phyloP scores from a whole-genome alignment of 306 rosid genomes.

The Malus asiatica region DNA sequence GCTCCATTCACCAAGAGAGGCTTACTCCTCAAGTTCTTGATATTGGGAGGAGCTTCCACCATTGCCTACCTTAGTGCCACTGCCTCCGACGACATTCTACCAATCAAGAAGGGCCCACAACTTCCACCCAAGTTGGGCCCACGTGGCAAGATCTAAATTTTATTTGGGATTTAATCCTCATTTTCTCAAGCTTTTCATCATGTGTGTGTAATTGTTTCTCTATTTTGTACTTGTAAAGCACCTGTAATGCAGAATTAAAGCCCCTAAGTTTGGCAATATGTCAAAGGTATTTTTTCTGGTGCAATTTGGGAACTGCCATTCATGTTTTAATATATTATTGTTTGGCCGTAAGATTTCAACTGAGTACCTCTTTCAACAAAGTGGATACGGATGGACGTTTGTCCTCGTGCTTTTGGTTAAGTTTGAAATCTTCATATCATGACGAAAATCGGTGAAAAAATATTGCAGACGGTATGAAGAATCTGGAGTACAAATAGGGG shows the following conservation, averaged over 20 bases:
- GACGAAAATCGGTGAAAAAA: neutral
- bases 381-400: too few relatives aligned
- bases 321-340: neutral
- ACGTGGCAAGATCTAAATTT: constrained; percentile 80
- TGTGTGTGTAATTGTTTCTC: constrained; percentile 20
- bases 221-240: constrained; percentile 41
- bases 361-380: too few relatives aligned
- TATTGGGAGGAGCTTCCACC: constrained; percentile 84
- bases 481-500: neutral
- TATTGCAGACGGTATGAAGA: neutral
- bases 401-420: too few relatives aligned
- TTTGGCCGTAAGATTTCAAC: neutral
- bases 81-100: constrained; percentile 70
- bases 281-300: constrained; percentile 28
- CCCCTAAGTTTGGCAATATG: constrained; percentile 9
- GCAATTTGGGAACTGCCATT: constrained; percentile 22
- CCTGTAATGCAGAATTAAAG: constrained; percentile 26
- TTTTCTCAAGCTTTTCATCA: neutral
- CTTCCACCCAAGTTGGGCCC: constrained; percentile 92
- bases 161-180: constrained; percentile 1
- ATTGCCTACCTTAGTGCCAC: constrained; percentile 81
- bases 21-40: constrained; percentile 81
- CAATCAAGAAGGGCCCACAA: constrained; percentile 96
- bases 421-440: neutral
- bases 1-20: constrained; percentile 99